Base-by-base conservation (phyloP, 78 protist species). In the Ministeria vibrans region DNA sequence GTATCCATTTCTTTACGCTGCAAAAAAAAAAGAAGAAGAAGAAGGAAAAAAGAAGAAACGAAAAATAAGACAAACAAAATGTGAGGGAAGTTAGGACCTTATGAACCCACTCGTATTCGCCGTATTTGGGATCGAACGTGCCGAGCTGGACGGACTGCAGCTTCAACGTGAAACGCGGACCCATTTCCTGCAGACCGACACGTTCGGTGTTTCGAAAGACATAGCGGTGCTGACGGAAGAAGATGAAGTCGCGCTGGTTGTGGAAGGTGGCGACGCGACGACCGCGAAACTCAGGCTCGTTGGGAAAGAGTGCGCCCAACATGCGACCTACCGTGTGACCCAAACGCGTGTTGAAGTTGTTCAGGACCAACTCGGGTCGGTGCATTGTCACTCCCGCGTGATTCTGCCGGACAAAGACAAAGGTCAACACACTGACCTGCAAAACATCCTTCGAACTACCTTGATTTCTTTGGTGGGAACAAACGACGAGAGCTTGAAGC, bases 201-300 rank as follows among this genome's bases (percentile, higher is more conserved):
- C 90, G 82, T 61, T 68, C 39, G 42, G 43, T 88, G 0, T 63
- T 27, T 20, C 70, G 38, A 71, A 89, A 86, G 43, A 89, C 80
- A 78, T 89, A 89, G 38, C 98, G 77, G 86, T 97, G 98, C 39
- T 84, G 95, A 23, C 99, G 79, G 85, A 97, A 88, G 81, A 97
- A 97, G 43, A 97, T 87, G 66, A 91, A 97, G 77, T 97, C 99
- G 41, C 99, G 89, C 81, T 97, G 99, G 61, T 93, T 93, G 87
- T 95, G 98, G 53, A 97, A 85, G 32, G 98, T 96, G 39, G 90
- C 88, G 27, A 95, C 99, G 22, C 88, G 84, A n/a, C 99, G 86
- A 20, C 95, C 98, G 20, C 27, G 11, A 77, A 90, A 97, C 53
- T 96, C 88, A 28, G 95, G 92, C 36, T 76, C 72, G 70, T 84